A percentile compares a stretch with the other conserved stretches of the same genome.
Evolutionary conservation across 257 asterid species (phyloP).

Genomic region (Leonotis leonurus): DNA sequence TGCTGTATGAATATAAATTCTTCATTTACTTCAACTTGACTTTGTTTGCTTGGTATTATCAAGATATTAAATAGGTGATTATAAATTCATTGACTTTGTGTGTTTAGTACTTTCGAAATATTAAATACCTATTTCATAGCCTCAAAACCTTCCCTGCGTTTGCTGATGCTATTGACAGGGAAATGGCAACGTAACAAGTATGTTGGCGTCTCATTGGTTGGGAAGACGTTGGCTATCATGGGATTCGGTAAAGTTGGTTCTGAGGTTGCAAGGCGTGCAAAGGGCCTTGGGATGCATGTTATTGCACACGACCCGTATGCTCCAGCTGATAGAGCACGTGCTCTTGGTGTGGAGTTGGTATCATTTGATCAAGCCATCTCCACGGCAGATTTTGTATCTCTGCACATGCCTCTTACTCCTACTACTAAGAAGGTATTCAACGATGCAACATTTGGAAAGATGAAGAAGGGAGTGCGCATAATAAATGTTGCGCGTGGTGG

Average conservation of each 20-base stretch:
- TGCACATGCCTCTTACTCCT: constrained; percentile 98
- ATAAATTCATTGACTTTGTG: too few relatives aligned
- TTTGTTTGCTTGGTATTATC: not conserved
- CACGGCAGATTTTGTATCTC: constrained; percentile 79
- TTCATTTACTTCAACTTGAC: not conserved
- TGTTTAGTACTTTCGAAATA: not conserved
- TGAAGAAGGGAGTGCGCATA: constrained; percentile 86
- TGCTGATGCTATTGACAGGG: constrained; percentile 40
- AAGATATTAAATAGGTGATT: not conserved
- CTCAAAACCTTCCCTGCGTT: not conserved
- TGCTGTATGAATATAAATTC: not conserved
- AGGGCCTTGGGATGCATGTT: constrained; percentile 92
- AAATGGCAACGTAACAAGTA: constrained; percentile 64
- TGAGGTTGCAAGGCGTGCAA: constrained; percentile 78
- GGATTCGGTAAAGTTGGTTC: constrained; percentile 92
- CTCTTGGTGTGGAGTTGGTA: constrained; percentile 83
- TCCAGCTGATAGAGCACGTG: constrained; percentile 96
- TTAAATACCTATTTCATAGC: not conserved
- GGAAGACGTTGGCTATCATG: constrained; percentile 90
- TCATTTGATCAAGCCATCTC: constrained; percentile 77
- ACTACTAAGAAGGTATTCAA: constrained; percentile 69
- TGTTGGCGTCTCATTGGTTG: constrained; percentile 79
- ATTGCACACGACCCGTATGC: constrained; percentile 97
- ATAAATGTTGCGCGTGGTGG: constrained; percentile 91
- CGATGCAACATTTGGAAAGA: constrained; percentile 75